These are phyloP conservation scores for Gymnopus androsaceus DNA, from an alignment of 1,284 basidiomycete species.

Conservation along the genomic window DNA sequence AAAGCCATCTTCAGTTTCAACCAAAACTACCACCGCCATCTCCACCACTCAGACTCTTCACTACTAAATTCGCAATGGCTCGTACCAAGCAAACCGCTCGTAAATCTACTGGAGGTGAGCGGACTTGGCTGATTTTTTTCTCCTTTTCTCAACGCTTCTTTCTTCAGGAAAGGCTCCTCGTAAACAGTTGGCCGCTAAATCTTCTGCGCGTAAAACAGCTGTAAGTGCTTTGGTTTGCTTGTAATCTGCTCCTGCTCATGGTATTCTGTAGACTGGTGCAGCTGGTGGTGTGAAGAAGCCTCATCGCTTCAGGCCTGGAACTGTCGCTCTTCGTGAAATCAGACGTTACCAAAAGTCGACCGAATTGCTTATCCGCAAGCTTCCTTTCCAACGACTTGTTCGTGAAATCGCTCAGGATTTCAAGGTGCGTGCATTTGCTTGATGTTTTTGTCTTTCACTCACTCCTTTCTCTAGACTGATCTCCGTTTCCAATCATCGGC, in stretches of 20 bases:
- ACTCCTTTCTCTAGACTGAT: constrained; percentile 54
- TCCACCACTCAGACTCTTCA: constrained; percentile 14
- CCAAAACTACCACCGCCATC: constrained; percentile 25
- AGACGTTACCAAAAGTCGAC: constrained; percentile 96
- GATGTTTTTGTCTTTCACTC: constrained; percentile 17
- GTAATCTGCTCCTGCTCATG: constrained; percentile 24
- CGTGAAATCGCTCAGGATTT: constrained; percentile 93
- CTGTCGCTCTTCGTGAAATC: constrained; percentile 96
- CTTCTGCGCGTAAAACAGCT: constrained; percentile 52
- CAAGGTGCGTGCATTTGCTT: constrained; percentile 62
- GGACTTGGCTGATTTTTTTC: constrained; percentile 27
- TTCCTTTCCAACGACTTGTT: constrained; percentile 91
- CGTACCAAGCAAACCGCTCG: constrained; percentile 76
- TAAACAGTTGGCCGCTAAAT: constrained; percentile 79
- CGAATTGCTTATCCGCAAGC: constrained; percentile 88
- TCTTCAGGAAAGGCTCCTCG: constrained; percentile 66
- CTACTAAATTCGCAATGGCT: constrained; percentile 35
- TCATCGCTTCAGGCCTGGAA: constrained; percentile 95
- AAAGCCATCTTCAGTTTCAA: constrained; percentile 12
- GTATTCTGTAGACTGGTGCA: constrained; percentile 31
- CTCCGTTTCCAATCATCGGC: constrained; percentile 92
- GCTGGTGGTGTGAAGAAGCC: constrained; percentile 96
- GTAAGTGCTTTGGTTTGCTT: constrained; percentile 14
- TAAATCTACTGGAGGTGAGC: constrained; percentile 75
- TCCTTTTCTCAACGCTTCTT: not conserved